Evolutionary conservation across 2,329 filamentous ascomycete genomes (phyloP).

Genomic region (Fusarium staphyleae): DNA sequence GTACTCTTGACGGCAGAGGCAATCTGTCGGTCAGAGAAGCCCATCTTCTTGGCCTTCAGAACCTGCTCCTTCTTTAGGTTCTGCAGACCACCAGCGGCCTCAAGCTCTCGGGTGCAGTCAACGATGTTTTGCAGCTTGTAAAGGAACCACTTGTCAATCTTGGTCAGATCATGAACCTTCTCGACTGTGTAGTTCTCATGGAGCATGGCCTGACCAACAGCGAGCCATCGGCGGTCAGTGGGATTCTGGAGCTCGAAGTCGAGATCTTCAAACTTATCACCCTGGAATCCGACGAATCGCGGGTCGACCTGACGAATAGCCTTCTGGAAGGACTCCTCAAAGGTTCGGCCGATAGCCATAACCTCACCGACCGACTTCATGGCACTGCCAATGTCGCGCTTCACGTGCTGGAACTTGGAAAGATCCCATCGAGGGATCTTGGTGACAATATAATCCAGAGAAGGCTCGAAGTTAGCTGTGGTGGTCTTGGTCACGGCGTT

Average conservation of each 20-base stretch:
- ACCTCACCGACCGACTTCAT: conserved; percentile 99
- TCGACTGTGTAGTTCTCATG: conserved; percentile 96
- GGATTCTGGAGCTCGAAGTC: conserved; percentile 91
- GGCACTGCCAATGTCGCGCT: conserved; percentile 93
- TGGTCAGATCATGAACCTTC: conserved; percentile 88
- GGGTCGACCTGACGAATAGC: conserved; percentile 97
- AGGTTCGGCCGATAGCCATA: conserved; percentile 98
- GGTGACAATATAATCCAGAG: conserved; percentile 95
- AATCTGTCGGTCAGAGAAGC: conserved; percentile 97
- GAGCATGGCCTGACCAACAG: conserved; percentile 96
- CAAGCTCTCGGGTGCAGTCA: conserved; percentile 84
- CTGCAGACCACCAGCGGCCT: conserved; percentile 82
- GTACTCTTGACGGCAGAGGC: conserved; percentile 82
- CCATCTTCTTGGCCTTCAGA: conserved; percentile 93
- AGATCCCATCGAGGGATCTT: conserved; percentile 99
- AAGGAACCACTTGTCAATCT: conserved; percentile 99
- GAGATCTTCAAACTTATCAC: conserved; percentile 90
- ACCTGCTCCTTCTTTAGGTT: conserved; percentile 89
- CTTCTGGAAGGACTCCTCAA: conserved; percentile 99
- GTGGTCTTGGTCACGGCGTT: conserved; percentile 99
- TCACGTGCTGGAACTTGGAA: conserved; percentile 98
- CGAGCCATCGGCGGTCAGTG: conserved; percentile 95
- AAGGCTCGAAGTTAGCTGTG: conserved; percentile 98
- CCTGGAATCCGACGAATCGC: conserved; percentile 90
- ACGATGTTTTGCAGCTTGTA: conserved; percentile 99